Evolutionary conservation across 108 stramenopile species (phyloP).

Genomic region (Skeletonema grethae): DNA sequence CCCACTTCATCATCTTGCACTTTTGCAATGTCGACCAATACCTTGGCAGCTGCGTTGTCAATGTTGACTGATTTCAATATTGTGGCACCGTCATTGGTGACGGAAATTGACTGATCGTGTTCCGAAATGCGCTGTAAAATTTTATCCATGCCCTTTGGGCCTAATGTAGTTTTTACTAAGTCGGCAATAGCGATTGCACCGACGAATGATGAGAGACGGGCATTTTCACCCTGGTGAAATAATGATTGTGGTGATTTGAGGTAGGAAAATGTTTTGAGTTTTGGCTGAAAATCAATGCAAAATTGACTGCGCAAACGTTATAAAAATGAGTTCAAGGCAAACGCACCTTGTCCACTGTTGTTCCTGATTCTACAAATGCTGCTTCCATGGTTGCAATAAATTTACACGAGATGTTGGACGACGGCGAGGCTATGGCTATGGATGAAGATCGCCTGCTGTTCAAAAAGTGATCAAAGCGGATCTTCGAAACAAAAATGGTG

Average conservation of each 20-base stretch:
- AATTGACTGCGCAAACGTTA: constrained; percentile 4
- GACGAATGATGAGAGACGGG: constrained; percentile 96
- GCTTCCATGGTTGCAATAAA: constrained; percentile 70
- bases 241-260: neutral
- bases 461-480: too few relatives aligned
- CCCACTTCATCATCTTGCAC: constrained; percentile 98
- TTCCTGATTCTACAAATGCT: constrained; percentile 82
- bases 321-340: constrained; percentile 7
- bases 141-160: constrained; percentile 99
- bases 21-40: constrained; percentile 98
- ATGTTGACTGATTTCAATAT: constrained; percentile 91
- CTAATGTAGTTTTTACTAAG: constrained; percentile 98
- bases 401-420: neutral
- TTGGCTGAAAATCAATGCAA: neutral
- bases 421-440: neutral
- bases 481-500: too few relatives aligned
- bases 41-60: constrained; percentile 99
- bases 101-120: constrained; percentile 74
- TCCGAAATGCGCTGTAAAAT: constrained; percentile 92
- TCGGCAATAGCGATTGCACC: constrained; percentile 99
- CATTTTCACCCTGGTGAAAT: constrained; percentile 92
- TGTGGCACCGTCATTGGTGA: constrained; percentile 96
- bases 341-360: constrained; percentile 86
- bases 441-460: too few relatives aligned
- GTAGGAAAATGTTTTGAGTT: neutral